Conservation (phyloP, 768 basidiomycete genomes). For the Leccinellum rugosiceps region DNA sequence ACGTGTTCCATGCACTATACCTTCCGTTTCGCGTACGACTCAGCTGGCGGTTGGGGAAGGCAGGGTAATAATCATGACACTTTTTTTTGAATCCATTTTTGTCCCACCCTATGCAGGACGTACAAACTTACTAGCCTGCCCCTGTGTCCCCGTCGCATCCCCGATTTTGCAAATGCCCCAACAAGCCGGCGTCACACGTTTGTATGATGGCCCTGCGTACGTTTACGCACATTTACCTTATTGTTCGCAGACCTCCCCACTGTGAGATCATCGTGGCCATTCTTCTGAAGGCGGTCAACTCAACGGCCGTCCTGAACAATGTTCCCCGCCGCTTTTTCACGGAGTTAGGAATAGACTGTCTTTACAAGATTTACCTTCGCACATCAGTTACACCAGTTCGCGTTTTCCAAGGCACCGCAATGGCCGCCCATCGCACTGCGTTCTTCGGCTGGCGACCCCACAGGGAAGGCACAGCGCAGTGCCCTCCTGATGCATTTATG, state of each 20-base stretch:
- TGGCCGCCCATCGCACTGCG: constrained; percentile 23
- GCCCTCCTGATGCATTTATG: constrained; percentile 26
- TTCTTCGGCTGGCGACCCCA: constrained; percentile 26
- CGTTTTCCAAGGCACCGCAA: background rate
- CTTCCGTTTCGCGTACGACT: background rate
- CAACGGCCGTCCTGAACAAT: constrained; percentile 11
- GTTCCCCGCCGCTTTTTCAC: constrained; percentile 22
- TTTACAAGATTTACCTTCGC: constrained; percentile 27
- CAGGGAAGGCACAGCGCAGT: constrained; percentile 28
- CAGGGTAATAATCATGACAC: background rate
- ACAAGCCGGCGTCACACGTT: constrained; percentile 1
- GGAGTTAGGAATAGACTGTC: constrained; percentile 15
- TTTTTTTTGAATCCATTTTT: background rate
- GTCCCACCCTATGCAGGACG: background rate
- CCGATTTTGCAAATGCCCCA: background rate
- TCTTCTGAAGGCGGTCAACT: constrained; percentile 13
- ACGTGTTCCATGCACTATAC: background rate
- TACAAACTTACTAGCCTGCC: too few species aligned
- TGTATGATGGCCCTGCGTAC: background rate
- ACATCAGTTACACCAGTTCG: constrained; percentile 21
- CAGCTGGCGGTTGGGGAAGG: background rate
- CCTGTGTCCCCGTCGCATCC: background rate
- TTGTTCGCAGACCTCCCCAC: constrained; percentile 18
- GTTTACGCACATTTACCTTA: constrained; percentile 1
- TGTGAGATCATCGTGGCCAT: constrained; percentile 22